A percentile compares a stretch with the other conserved stretches of the same genome.
Conservation (phyloP, 1,284 basidiomycete genomes). For the Tremellales sp. region DNA sequence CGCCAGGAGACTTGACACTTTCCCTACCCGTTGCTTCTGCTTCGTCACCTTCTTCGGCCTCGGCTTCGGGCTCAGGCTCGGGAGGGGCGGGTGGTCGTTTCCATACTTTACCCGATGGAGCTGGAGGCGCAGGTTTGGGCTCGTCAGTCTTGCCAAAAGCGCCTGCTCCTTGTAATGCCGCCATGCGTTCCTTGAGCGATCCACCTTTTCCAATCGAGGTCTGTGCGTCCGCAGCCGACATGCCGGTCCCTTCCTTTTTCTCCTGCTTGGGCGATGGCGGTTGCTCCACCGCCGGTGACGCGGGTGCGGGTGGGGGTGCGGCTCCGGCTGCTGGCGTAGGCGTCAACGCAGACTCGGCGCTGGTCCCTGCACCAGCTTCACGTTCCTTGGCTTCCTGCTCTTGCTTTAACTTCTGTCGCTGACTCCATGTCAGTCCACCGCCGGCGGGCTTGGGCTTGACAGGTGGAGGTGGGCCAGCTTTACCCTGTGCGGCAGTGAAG, state of each 20-base stretch:
- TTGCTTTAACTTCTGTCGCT: conserved; percentile 46
- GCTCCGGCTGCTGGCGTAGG: conserved; percentile 8
- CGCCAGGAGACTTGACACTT: conserved; percentile 20
- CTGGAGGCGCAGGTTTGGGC: conserved; percentile 58
- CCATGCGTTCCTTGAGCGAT: conserved; percentile 86
- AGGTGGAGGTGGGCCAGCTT: conserved; percentile 53
- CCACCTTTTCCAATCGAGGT: conserved; percentile 64
- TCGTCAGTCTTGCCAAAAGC: conserved; percentile 59
- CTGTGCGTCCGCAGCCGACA: conserved; percentile 80
- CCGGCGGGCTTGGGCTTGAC: conserved; percentile 59
- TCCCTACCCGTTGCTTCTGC: conserved; percentile 20
- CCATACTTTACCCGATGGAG: conserved; percentile 65
- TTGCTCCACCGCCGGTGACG: conserved; percentile 12
- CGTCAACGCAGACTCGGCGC: too few relatives aligned
- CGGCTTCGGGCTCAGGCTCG: conserved; percentile 45
- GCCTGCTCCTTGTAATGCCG: conserved; percentile 70
- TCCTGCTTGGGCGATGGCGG: conserved; percentile 7
- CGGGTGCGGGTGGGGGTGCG: conserved; percentile 14
- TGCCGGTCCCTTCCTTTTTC: conserved; percentile 42
- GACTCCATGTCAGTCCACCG: conserved; percentile 54
- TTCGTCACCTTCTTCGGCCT: conserved; percentile 42
- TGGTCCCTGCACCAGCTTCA: conserved; percentile 52
- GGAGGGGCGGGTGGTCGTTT: conserved; percentile 54
- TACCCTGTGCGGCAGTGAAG: conserved; percentile 42
- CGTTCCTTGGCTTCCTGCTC: conserved; percentile 46